Conservation (phyloP, 257 asterid genomes). For the Striga asiatica region DNA sequence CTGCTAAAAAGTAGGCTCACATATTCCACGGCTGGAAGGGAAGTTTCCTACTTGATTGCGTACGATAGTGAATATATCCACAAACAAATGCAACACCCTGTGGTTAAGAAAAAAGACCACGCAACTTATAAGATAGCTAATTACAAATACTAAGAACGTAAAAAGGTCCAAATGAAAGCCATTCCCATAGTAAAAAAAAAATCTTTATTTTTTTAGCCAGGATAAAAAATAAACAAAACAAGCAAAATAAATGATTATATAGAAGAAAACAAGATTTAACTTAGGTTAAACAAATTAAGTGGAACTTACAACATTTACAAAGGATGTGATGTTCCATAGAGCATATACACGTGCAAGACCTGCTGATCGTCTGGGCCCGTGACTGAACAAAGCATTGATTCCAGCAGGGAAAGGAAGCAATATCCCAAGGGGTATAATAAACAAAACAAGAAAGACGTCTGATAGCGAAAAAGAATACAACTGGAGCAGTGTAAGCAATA, state of each 20-base stretch:
- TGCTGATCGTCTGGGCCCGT: conserved; percentile 93
- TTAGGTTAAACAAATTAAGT: too few relatives aligned
- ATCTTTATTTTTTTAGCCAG: too few relatives aligned
- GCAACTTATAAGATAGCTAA: conserved; percentile 10
- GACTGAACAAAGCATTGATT: conserved; percentile 91
- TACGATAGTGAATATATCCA: conserved; percentile 55
- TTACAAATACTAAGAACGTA: too few relatives aligned
- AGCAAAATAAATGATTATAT: too few relatives aligned
- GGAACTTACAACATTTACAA: conserved; percentile 77
- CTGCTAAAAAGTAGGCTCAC: conserved; percentile 30
- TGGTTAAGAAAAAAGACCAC: not conserved
- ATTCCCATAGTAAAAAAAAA: not conserved
- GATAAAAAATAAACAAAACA: too few relatives aligned
- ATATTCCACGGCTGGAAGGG: conserved; percentile 98
- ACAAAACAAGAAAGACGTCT: conserved; percentile 79
- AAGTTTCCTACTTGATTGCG: conserved; percentile 50
- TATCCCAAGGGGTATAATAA: conserved; percentile 77
- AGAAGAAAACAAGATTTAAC: too few relatives aligned
- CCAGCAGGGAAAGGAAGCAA: conserved; percentile 98
- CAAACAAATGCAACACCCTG: conserved; percentile 87
- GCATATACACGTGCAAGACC: conserved; percentile 96
- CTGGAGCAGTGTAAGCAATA: conserved; percentile 94
- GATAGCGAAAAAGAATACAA: too few relatives aligned
- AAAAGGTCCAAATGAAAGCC: not conserved
- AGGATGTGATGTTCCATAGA: conserved; percentile 85